phyloP scores from a whole-genome alignment of 805 yeast genomes.

The Alloascoidea africana region DNA sequence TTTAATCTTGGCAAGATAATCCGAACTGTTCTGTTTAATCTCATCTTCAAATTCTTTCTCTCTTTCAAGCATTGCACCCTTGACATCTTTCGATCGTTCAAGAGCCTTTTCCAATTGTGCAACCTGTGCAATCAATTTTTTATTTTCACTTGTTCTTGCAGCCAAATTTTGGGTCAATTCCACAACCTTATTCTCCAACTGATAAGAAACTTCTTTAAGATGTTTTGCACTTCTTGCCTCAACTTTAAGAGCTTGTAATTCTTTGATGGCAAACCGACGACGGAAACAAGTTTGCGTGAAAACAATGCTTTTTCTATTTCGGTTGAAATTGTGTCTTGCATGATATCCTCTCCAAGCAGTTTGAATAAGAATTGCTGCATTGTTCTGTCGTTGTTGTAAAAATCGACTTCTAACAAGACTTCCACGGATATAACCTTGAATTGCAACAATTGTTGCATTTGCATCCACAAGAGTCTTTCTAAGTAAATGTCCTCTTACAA shows the following conservation, averaged over 20 bases:
- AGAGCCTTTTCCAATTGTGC: background rate
- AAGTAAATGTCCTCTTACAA: conserved; percentile 36
- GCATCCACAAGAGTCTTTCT: conserved; percentile 36
- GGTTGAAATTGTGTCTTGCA: conserved; percentile 36
- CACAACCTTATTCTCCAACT: conserved; percentile 90
- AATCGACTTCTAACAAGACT: conserved; percentile 35
- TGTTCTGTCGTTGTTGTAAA: conserved; percentile 31
- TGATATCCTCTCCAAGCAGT: conserved; percentile 51
- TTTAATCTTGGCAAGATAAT: conserved; percentile 7
- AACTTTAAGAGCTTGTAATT: conserved; percentile 48
- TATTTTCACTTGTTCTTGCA: conserved; percentile 68
- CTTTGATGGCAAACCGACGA: conserved; percentile 55
- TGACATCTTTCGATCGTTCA: background rate
- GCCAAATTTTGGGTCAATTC: conserved; percentile 81
- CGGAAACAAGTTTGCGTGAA: conserved; percentile 67
- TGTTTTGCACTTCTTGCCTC: conserved; percentile 90
- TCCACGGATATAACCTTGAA: conserved; percentile 45
- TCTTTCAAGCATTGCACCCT: conserved; percentile 11
- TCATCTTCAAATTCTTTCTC: conserved; percentile 14
- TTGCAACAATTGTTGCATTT: conserved; percentile 31
- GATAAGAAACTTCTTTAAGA: conserved; percentile 81
- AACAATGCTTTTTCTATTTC: conserved; percentile 39
- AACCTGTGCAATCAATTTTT: conserved; percentile 18
- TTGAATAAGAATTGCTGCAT: conserved; percentile 63
- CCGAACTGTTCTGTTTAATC: conserved; percentile 9